Percentiles rank a stretch among this genome's conserved stretches.
Evolutionary conservation across 1,139 yeast species (phyloP).

Genomic region (Lodderomyces orthopsilosis): DNA sequence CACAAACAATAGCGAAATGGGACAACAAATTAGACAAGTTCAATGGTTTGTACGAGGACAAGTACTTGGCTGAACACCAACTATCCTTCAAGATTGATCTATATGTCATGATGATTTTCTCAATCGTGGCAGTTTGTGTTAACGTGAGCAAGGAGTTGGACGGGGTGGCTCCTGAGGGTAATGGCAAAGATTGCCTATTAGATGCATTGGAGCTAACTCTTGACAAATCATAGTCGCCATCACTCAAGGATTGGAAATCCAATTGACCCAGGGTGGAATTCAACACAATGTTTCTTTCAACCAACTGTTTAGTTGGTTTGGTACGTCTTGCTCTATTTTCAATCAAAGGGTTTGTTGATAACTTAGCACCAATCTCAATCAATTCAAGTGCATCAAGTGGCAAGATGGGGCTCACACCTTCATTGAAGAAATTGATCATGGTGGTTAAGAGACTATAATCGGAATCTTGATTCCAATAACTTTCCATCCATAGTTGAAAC

Average conservation of each 20-base stretch:
- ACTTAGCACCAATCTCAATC: constrained; percentile 59
- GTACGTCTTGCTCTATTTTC: constrained; percentile 21
- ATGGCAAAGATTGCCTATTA: constrained; percentile 35
- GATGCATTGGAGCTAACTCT: constrained; percentile 46
- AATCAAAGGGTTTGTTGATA: constrained; percentile 38
- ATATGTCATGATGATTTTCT: constrained; percentile 46
- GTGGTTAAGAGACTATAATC: constrained; percentile 67
- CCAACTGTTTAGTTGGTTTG: constrained; percentile 32
- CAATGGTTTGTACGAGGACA: constrained; percentile 29
- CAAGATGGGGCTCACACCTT: constrained; percentile 53
- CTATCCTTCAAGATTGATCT: constrained; percentile 49
- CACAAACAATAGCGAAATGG: constrained; percentile 40
- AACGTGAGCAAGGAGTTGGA: constrained; percentile 36
- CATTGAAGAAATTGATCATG: constrained; percentile 73
- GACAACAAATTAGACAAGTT: constrained; percentile 28
- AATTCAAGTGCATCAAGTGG: constrained; percentile 65
- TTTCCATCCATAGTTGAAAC: constrained; percentile 82
- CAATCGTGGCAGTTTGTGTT: constrained; percentile 41
- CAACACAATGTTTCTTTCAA: constrained; percentile 45
- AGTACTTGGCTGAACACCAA: constrained; percentile 40
- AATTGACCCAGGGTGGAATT: constrained; percentile 15
- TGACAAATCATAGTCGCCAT: constrained; percentile 51
- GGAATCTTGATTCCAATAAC: constrained; percentile 70
- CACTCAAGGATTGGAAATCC: constrained; percentile 39
- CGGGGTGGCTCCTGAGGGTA: constrained; percentile 43